Conservation (phyloP, 2,329 filamentous ascomycete species). For the Colletotrichum destructivum region DNA sequence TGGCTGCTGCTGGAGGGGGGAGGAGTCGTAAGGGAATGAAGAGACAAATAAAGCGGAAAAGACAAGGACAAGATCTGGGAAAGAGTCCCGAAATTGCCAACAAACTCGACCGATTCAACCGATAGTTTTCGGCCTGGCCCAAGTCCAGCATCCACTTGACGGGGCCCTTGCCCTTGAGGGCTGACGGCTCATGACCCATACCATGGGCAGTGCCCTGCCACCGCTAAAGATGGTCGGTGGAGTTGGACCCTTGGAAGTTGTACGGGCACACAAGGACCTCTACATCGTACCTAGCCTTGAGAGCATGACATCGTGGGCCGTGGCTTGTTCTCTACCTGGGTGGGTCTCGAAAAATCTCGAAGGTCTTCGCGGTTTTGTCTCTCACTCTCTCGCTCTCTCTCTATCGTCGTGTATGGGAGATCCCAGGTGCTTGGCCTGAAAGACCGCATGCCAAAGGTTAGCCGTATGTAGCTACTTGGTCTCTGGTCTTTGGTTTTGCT, state of each 20-base stretch:
- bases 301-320: conserved; percentile 5
- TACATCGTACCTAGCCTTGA: conserved; percentile 10
- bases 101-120: not conserved
- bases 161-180: conserved; percentile 3
- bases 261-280: conserved; percentile 24
- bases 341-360: conserved; percentile 29
- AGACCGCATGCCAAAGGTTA: not conserved
- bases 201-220: conserved; percentile 22
- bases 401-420: conserved; percentile 1
- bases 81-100: conserved; percentile 4
- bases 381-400: not conserved
- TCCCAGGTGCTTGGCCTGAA: conserved; percentile 9
- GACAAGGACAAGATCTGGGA: conserved; percentile 6
- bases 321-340: conserved; percentile 13
- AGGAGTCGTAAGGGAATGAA: conserved; percentile 12
- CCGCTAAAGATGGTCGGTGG: conserved; percentile 28
- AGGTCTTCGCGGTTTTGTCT: conserved; percentile 21
- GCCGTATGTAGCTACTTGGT: not conserved
- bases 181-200: too few relatives aligned
- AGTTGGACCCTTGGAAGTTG: conserved; percentile 40
- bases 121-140: conserved; percentile 23
- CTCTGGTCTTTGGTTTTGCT: not conserved
- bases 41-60: not conserved
- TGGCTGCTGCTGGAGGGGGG: conserved; percentile 28
- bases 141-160: conserved; percentile 26